These are phyloP conservation scores for Luvunga scandens DNA, from an alignment of 345 rosid species.

Conservation along the genomic window DNA sequence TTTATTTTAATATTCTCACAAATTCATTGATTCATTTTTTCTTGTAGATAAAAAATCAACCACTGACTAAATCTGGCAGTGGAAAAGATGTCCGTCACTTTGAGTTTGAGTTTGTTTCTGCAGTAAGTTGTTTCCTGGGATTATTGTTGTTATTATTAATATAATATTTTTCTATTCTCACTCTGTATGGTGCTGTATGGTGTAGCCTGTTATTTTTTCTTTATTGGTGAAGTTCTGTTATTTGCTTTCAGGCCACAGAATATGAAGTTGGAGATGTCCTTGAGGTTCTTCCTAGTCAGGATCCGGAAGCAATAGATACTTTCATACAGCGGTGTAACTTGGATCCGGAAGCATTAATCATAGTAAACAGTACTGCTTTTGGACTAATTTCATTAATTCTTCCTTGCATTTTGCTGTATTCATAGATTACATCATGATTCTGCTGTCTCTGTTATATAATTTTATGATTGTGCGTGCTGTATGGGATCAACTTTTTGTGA, in stretches of 20 bases:
- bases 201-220: not conserved
- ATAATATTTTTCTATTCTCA: not conserved
- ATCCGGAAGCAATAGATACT: slow-evolving; percentile 58
- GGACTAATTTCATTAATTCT: not conserved
- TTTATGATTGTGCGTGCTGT: not conserved
- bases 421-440: not conserved
- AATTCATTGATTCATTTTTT: not conserved
- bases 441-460: not conserved
- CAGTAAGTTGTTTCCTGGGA: slow-evolving; percentile 43
- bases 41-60: slow-evolving; percentile 55
- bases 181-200: too few species aligned
- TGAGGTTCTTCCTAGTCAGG: slow-evolving; percentile 82
- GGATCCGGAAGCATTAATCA: slow-evolving; percentile 77
- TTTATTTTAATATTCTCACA: not conserved
- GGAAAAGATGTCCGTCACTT: slow-evolving; percentile 90
- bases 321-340: slow-evolving; percentile 69
- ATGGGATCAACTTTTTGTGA: not conserved
- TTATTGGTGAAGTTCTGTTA: not conserved
- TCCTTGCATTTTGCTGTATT: not conserved
- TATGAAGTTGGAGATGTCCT: slow-evolving; percentile 88
- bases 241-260: slow-evolving; percentile 39
- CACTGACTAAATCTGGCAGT: slow-evolving; percentile 51
- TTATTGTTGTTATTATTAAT: too few species aligned
- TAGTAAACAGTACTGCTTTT: slow-evolving; percentile 38
- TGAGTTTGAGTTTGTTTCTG: slow-evolving; percentile 74